Evolutionary conservation across 108 stramenopile genomes (phyloP).

Genomic region (Cyclotella distinguenda): DNA sequence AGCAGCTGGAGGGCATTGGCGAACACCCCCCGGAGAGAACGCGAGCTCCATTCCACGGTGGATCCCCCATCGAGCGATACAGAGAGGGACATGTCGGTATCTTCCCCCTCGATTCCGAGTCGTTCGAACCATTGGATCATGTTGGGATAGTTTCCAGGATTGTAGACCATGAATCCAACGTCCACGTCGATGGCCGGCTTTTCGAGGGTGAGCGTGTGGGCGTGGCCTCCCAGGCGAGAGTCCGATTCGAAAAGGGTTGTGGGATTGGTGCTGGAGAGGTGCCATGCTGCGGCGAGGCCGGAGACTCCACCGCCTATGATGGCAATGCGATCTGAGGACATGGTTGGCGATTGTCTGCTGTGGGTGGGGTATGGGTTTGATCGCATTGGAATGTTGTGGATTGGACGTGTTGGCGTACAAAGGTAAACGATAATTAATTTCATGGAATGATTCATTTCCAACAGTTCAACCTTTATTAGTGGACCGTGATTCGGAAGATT

Average conservation of each 20-base stretch:
- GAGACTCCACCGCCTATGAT: constrained; percentile 76
- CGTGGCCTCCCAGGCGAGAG: constrained; percentile 86
- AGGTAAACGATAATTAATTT: too few species aligned
- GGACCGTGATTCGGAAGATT: too few species aligned
- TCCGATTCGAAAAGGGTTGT: constrained; percentile 68
- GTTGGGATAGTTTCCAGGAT: constrained; percentile 93
- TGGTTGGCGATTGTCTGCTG: too few species aligned
- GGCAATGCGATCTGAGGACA: constrained; percentile 47
- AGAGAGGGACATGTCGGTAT: constrained; percentile 86
- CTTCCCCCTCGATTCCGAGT: constrained; percentile 69
- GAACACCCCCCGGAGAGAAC: constrained; percentile 69
- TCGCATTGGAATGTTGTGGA: too few species aligned
- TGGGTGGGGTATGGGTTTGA: too few species aligned
- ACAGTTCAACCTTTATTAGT: too few species aligned
- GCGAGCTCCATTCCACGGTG: constrained; percentile 85
- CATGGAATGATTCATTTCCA: too few species aligned
- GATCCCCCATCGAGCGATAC: constrained; percentile 84
- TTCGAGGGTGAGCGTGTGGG: constrained; percentile 65
- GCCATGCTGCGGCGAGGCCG: constrained; percentile 81
- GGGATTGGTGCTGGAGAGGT: constrained; percentile 41
- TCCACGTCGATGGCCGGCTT: constrained; percentile 69
- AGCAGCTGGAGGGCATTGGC: constrained; percentile 65
- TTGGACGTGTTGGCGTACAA: too few species aligned
- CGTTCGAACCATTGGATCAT: constrained; percentile 84
- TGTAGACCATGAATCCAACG: constrained; percentile 98